Evolutionary conservation across 2,329 filamentous ascomycete genomes (phyloP).

Genomic region (Pseudocercospora musae): DNA sequence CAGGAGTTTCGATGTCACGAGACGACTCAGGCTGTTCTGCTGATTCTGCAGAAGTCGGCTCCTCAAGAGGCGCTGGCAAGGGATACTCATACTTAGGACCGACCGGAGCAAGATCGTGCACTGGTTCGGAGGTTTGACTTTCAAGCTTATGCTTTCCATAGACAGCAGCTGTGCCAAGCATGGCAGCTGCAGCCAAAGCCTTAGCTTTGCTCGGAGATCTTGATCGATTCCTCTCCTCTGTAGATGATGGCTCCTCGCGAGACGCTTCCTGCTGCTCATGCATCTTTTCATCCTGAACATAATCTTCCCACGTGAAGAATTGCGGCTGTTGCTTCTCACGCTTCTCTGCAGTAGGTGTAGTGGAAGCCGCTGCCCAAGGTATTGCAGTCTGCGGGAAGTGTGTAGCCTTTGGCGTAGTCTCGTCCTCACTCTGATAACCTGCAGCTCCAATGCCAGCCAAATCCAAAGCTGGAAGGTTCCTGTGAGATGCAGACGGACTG

Average conservation of each 20-base stretch:
- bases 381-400: conserved; percentile 32
- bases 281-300: conserved; percentile 33
- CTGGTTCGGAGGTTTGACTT: conserved; percentile 17
- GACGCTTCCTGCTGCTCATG: conserved; percentile 16
- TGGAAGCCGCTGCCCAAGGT: conserved; percentile 3
- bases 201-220: conserved; percentile 17
- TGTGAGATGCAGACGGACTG: neutral
- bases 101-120: neutral
- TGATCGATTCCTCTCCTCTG: conserved; percentile 10
- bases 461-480: neutral
- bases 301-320: conserved; percentile 40
- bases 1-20: conserved; percentile 4
- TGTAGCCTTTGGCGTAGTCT: conserved; percentile 65
- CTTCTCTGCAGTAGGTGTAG: conserved; percentile 13
- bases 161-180: conserved; percentile 29
- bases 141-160: conserved; percentile 20
- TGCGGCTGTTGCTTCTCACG: conserved; percentile 32
- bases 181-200: conserved; percentile 27
- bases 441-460: neutral
- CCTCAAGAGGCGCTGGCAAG: conserved; percentile 13
- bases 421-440: neutral
- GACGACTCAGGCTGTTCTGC: conserved; percentile 2
- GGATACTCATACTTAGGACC: conserved; percentile 5
- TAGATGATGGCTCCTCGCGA: neutral
- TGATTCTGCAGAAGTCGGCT: neutral